A percentile compares a stretch with the other conserved stretches of the same genome.
phyloP scores from a whole-genome alignment of 2,329 filamentous ascomycete genomes.

The Aspergillus novofumigatus region DNA sequence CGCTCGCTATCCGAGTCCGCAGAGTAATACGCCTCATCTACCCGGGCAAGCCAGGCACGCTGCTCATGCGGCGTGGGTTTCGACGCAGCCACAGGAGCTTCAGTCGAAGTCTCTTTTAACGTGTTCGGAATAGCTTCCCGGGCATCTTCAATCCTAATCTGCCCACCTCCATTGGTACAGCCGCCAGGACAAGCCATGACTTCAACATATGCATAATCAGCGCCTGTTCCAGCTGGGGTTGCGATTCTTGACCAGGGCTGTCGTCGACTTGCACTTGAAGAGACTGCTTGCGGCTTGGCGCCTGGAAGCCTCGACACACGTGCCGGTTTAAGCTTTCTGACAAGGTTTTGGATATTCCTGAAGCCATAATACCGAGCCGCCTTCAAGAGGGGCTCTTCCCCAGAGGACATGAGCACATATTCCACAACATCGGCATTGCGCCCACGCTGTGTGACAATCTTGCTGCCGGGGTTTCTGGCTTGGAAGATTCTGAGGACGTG shows the following conservation, averaged over 20 bases:
- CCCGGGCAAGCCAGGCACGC: constrained; percentile 75
- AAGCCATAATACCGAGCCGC: constrained; percentile 95
- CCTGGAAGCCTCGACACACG: constrained; percentile 75
- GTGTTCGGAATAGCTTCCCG: constrained; percentile 20
- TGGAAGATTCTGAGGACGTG: constrained; percentile 76
- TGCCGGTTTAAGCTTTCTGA: constrained; percentile 82
- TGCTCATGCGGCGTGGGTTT: constrained; percentile 73
- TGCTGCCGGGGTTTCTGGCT: constrained; percentile 65
- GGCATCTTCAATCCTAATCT: constrained; percentile 85
- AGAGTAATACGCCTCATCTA: constrained; percentile 90
- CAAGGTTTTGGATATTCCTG: constrained; percentile 95
- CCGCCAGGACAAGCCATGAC: constrained; percentile 99
- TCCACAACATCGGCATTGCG: constrained; percentile 90
- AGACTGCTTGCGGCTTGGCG: constrained; percentile 50
- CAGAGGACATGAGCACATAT: constrained; percentile 61
- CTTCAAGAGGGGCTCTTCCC: constrained; percentile 62
- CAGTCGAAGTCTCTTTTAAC: constrained; percentile 18
- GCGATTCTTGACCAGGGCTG: constrained; percentile 30
- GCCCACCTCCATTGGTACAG: constrained; percentile 94
- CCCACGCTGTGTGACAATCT: constrained; percentile 67
- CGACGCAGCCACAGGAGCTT: constrained; percentile 18
- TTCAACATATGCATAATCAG: constrained; percentile 88
- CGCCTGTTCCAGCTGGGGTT: constrained; percentile 25
- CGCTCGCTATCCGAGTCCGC: constrained; percentile 48
- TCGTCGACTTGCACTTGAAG: constrained; percentile 25